Percentiles rank a stretch among this genome's conserved stretches.
Conservation (phyloP, 306 rosid genomes). For the Lotus japonicus region DNA sequence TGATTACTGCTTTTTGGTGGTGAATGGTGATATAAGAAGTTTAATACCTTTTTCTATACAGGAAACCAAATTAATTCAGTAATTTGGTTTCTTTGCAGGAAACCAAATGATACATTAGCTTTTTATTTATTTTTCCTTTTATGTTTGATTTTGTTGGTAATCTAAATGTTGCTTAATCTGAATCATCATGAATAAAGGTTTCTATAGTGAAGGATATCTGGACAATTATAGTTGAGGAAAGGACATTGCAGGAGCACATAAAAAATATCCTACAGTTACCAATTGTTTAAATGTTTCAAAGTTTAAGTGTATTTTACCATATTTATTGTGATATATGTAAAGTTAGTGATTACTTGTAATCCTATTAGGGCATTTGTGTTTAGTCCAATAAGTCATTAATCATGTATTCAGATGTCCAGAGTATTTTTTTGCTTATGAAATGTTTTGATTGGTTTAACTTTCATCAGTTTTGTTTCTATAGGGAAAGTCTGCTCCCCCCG, state of each 20-base stretch:
- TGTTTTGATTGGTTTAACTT: neutral
- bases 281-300: neutral
- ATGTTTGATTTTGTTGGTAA: too few species aligned
- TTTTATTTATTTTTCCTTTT: neutral
- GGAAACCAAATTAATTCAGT: too few species aligned
- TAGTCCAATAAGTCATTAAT: neutral
- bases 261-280: neutral
- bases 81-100: neutral
- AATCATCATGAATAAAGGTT: neutral
- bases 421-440: neutral
- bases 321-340: neutral
- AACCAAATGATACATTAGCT: neutral
- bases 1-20: too few species aligned
- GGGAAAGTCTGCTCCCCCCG: constrained; percentile 51
- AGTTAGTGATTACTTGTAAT: neutral
- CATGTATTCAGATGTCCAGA: neutral
- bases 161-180: neutral
- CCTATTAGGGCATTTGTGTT: neutral
- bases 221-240: neutral
- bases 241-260: neutral
- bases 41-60: neutral
- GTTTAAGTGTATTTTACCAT: neutral
- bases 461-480: constrained; percentile 20
- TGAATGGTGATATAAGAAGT: neutral
- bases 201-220: neutral